Evolutionary conservation across 805 yeast genomes (phyloP), one percentile per base, ranked within the genome.

Genomic region (Kuraishia ogatae): DNA sequence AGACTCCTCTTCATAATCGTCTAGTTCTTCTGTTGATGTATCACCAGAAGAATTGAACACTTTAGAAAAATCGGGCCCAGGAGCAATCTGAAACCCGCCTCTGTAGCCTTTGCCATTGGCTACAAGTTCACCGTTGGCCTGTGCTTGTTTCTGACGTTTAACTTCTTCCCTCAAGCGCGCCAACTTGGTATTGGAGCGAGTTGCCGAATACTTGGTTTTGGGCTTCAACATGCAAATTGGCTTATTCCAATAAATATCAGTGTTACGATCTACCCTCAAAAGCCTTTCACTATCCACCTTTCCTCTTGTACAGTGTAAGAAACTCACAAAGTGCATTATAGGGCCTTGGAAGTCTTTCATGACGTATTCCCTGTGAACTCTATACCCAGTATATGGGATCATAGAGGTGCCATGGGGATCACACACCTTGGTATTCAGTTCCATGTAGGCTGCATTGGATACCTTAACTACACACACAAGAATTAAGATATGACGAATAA

Each of bases 251-350:
- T 74, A 71, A 17, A 80, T 64, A 57, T 77, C 80, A 1, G 71
- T 67, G 4, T 66, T 65, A 1, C 72, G 66, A 2, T 65, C 65
- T 1, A 72, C 63, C 29, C 69, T 63, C 2, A 68, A 57, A 10
- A 65, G 66, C 24, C 76, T 69, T 53, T 74, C 78, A 68, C 73
- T 77, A 54, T 74, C 75, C 3, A 74, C 68, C 39, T 66, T 63
- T 0, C 91, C 89, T 4, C 70, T 64, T 19, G 73, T 64, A 63
- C 91, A 85, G 59, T 77, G 82, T 0, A 77, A 69, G 19, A 84
- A 58, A 2, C 77, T 65, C 19, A 83, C 64, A 57, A 73, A 75
- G 55, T 76, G 81, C 54, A 71, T 62, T 55, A 73, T 59, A 7
- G 76, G 73, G 47, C 75, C 67, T 54, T 66, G 50, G 22, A 69